Conservation (phyloP, 768 basidiomycete genomes). For the Grammothele lineata region DNA sequence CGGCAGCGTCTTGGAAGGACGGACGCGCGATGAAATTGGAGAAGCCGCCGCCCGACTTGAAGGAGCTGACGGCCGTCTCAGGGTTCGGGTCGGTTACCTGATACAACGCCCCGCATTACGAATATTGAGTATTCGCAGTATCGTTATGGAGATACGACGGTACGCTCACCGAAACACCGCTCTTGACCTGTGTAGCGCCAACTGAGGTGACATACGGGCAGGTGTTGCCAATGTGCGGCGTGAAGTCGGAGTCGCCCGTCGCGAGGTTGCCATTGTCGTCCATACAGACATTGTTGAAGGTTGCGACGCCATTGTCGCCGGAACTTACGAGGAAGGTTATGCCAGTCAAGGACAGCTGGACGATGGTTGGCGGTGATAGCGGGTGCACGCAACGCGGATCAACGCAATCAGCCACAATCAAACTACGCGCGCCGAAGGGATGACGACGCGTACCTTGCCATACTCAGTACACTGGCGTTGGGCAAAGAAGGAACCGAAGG, state of each 20-base stretch:
- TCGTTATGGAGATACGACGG: too few species aligned
- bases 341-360: slow-evolving; percentile 25
- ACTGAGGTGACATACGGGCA: slow-evolving; percentile 37
- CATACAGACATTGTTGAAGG: too few species aligned
- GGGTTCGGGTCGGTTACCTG: slow-evolving; percentile 19
- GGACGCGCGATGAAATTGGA: slow-evolving; percentile 37
- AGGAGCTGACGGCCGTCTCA: slow-evolving; percentile 26
- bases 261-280: too few species aligned
- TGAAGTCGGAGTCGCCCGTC: too few species aligned
- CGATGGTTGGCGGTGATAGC: too few species aligned
- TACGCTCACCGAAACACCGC: too few species aligned
- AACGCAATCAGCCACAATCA: too few species aligned
- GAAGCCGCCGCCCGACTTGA: slow-evolving; percentile 36
- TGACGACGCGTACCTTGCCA: slow-evolving; percentile 32
- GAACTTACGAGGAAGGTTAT: slow-evolving; percentile 36
- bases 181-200: slow-evolving; percentile 24
- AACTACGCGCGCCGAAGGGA: too few species aligned
- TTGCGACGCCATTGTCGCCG: slow-evolving; percentile 38
- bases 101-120: too few species aligned
- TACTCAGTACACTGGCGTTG: slow-evolving; percentile 39
- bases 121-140: too few species aligned
- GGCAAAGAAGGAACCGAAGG: slow-evolving; percentile 6
- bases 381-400: too few species aligned
- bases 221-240: slow-evolving; percentile 2
- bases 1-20: slow-evolving; percentile 29